Evolutionary conservation across 352 stramenopile genomes (phyloP).

Genomic region (Pythium coloratum): DNA sequence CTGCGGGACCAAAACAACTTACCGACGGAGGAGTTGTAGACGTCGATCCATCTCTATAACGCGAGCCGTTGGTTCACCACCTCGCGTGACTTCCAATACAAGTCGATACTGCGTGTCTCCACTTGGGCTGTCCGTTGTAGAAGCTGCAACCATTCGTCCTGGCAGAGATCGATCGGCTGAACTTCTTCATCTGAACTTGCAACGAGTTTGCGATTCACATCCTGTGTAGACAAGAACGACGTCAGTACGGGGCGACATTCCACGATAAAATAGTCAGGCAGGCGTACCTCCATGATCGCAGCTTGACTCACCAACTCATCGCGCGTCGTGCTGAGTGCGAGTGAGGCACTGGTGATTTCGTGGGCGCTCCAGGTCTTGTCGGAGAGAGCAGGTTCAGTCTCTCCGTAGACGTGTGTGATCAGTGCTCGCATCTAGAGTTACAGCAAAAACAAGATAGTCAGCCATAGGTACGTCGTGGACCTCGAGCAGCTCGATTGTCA

Average conservation of each 20-base stretch:
- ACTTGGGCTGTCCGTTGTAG: slow-evolving; percentile 19
- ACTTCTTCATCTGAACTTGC: not conserved
- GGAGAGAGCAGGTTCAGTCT: slow-evolving; percentile 8
- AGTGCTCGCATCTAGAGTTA: slow-evolving; percentile 53
- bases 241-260: not conserved
- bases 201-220: not conserved
- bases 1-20: slow-evolving; percentile 56
- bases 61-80: slow-evolving; percentile 30
- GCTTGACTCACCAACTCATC: slow-evolving; percentile 11
- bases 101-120: slow-evolving; percentile 18
- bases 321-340: slow-evolving; percentile 6
- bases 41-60: slow-evolving; percentile 14
- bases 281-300: slow-evolving; percentile 8
- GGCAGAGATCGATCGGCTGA: slow-evolving; percentile 18
- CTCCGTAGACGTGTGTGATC: slow-evolving; percentile 16
- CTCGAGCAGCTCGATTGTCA: no score
- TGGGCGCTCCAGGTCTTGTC: not conserved
- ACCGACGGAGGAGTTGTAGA: slow-evolving; percentile 56
- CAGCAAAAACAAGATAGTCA: slow-evolving; percentile 1
- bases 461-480: not conserved
- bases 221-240: not conserved
- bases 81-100: slow-evolving; percentile 31
- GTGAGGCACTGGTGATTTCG: slow-evolving; percentile 3
- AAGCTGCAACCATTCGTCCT: slow-evolving; percentile 25
- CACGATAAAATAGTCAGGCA: not conserved